Evolutionary conservation across 2,329 filamentous ascomycete species (phyloP), one percentile per base, ranked within the genome.

Genomic region (Cercospora citrullina): DNA sequence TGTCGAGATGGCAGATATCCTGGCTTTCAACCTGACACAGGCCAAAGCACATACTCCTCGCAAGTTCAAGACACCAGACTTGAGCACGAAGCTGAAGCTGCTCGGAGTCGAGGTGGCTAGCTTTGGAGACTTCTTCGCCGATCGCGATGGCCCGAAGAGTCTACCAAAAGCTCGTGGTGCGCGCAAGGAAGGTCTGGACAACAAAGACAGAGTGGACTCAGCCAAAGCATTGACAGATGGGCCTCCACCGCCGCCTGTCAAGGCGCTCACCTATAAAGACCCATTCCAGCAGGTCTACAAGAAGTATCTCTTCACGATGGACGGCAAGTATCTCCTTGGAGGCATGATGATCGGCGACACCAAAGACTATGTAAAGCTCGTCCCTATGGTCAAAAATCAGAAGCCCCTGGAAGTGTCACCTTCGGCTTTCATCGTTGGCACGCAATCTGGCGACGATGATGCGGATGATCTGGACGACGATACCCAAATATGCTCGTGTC

Each of bases 341-440:
- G 94, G 93, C 4, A 97, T 97, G 92, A 96, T 97, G 92, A 95
- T 97, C 69, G 94, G 93, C 45, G 93, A 97, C 75, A 96, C 92
- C 0, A 90, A 87, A 70, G 93, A 97, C 81, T 97, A 96, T 76
- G 87, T 96, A 80, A 96, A 94, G 78, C 82, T 97, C 23, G 91
- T 96, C 0, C 91, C 92, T 1, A 89, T 96, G 84, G 92, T 95
- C 64, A 96, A 94, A 81, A 89, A 87, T 72, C 91, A 93, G 76
- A 96, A 94, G 77, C 83, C 85, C 69, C 84, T 97, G 1, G 91
- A 96, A 14, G 83, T 92, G 0, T 87, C 92, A 0, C 93, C 93
- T 0, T 88, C 90, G 60, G 89, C 96, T 77, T 89, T 97, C 65
- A 96, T 97, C 70, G 82, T 97, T 2, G 93, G 93, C 0, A 87